Conservation (phyloP, 163 green algal species). For the Scenedesmus sp. region DNA sequence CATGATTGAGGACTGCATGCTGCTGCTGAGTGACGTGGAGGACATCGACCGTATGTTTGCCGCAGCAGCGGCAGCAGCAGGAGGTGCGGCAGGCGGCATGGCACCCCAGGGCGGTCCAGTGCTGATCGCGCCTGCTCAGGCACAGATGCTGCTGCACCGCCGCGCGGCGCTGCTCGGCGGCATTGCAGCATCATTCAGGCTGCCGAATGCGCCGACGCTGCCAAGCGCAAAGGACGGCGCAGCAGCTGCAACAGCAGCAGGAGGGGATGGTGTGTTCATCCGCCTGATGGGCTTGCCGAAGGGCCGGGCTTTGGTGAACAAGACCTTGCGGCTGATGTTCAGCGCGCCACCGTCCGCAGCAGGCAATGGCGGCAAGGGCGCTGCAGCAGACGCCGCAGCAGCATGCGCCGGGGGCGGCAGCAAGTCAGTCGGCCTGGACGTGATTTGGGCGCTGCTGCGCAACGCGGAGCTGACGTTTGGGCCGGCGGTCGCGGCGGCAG, state of each 20-base stretch:
- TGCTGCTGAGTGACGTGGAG: slow-evolving; percentile 95
- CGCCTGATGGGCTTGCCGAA: slow-evolving; percentile 87
- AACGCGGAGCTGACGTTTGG: slow-evolving; percentile 73
- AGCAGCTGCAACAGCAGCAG: neutral
- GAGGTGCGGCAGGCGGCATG: neutral
- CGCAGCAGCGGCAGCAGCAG: slow-evolving; percentile 50
- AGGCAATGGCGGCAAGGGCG: neutral
- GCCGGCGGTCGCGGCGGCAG: slow-evolving; percentile 19
- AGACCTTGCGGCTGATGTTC: slow-evolving; percentile 73
- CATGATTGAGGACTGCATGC: slow-evolving; percentile 98
- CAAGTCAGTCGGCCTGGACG: slow-evolving; percentile 36
- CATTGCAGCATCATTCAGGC: slow-evolving; percentile 65
- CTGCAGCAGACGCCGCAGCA: neutral
- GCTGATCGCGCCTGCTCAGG: neutral
- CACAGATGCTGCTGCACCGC: slow-evolving; percentile 31
- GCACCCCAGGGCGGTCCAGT: neutral
- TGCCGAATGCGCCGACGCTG: slow-evolving; percentile 73
- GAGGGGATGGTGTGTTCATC: slow-evolving; percentile 77
- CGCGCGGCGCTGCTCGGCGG: slow-evolving; percentile 57
- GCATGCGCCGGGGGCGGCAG: neutral
- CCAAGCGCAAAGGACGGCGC: neutral
- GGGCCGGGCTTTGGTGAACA: slow-evolving; percentile 81
- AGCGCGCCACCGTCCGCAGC: slow-evolving; percentile 54
- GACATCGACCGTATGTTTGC: slow-evolving; percentile 94
- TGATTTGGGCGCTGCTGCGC: slow-evolving; percentile 84